phyloP scores from a whole-genome alignment of 768 basidiomycete genomes.

The Piloderma croceum region DNA sequence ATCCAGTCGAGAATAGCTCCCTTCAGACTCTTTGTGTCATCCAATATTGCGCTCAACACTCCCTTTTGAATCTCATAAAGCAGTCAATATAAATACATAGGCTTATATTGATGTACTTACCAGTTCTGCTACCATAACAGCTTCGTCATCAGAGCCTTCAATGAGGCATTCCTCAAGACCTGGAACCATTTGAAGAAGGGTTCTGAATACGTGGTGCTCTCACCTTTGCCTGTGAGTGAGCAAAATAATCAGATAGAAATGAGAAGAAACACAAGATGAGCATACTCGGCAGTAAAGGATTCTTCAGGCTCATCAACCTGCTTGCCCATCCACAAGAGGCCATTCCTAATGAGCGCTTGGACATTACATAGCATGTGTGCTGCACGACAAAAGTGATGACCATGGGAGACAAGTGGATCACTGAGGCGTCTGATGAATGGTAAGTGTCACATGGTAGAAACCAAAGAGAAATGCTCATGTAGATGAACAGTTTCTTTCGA shows the following conservation, averaged over 20 bases:
- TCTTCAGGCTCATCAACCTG: conserved; percentile 11
- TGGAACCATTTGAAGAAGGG: background rate
- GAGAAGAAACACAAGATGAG: too few relatives aligned
- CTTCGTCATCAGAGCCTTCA: background rate
- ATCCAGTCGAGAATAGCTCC: background rate
- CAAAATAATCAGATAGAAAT: too few relatives aligned
- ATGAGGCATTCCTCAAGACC: background rate
- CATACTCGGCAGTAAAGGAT: conserved; percentile 8
- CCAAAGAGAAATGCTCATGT: too few relatives aligned
- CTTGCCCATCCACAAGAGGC: conserved; percentile 8
- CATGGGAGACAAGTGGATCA: conserved; percentile 14
- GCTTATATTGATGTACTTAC: background rate
- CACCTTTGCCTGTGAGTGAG: too few relatives aligned
- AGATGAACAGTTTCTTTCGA: too few relatives aligned
- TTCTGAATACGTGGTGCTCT: background rate
- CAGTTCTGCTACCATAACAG: background rate
- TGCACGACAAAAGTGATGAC: conserved; percentile 15
- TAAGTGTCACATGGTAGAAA: too few relatives aligned
- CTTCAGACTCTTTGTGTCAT: background rate
- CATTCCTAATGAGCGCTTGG: conserved; percentile 11
- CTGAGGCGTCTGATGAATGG: too few relatives aligned
- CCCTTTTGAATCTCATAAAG: background rate
- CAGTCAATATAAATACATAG: background rate
- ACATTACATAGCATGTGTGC: conserved; percentile 18
- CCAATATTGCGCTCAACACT: background rate